Evolutionary conservation across 768 basidiomycete species (phyloP).

Genomic region (Podaxis pistillaris): DNA sequence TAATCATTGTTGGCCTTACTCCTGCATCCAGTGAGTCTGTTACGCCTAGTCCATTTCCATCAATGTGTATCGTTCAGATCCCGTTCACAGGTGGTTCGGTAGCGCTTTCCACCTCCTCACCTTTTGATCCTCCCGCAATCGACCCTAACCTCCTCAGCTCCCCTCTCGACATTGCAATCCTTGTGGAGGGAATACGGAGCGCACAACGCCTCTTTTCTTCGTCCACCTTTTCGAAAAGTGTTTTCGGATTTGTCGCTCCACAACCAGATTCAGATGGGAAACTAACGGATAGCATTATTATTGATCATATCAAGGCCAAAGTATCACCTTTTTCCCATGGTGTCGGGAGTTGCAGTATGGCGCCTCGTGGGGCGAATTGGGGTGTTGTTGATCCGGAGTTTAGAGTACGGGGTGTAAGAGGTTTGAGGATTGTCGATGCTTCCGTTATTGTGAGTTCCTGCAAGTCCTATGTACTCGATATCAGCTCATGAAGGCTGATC

Average conservation of each 20-base stretch:
- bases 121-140: constrained; percentile 42
- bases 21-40: background rate
- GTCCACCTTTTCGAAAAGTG: constrained; percentile 15
- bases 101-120: constrained; percentile 33
- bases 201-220: constrained; percentile 20
- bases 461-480: background rate
- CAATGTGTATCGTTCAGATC: background rate
- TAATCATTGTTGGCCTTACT: background rate
- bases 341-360: constrained; percentile 1
- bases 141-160: constrained; percentile 31
- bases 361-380: background rate
- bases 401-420: background rate
- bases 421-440: constrained; percentile 11
- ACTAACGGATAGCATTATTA: constrained; percentile 1
- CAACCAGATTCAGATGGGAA: constrained; percentile 6
- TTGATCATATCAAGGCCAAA: background rate
- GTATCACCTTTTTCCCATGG: background rate
- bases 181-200: constrained; percentile 21
- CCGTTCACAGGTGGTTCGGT: constrained; percentile 16
- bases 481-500: background rate
- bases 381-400: constrained; percentile 10
- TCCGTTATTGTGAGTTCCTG: constrained; percentile 3
- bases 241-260: constrained; percentile 9
- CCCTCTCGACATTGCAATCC: constrained; percentile 20
- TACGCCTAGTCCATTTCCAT: background rate